Conservation (phyloP, 352 stramenopile genomes). For the Phytophthora idaei region DNA sequence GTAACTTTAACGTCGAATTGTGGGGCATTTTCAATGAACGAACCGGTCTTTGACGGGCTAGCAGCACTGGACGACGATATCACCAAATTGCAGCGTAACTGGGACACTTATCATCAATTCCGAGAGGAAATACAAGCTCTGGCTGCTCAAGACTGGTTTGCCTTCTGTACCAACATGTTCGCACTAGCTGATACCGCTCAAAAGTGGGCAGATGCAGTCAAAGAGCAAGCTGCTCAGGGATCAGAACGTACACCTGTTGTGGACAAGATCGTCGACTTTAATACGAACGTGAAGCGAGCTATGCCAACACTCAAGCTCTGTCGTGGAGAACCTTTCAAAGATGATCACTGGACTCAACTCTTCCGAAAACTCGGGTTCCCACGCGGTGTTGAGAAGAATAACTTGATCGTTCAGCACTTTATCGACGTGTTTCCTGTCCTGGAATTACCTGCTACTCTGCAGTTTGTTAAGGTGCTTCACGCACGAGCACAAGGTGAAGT, state of each 20-base stretch:
- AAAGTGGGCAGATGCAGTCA: slow-evolving; percentile 91
- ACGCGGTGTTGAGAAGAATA: slow-evolving; percentile 84
- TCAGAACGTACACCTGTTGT: slow-evolving; percentile 68
- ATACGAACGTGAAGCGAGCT: slow-evolving; percentile 84
- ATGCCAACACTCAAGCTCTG: slow-evolving; percentile 95
- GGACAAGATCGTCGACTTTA: slow-evolving; percentile 81
- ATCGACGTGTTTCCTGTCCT: slow-evolving; percentile 76
- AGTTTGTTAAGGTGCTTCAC: slow-evolving; percentile 95
- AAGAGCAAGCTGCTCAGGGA: slow-evolving; percentile 51
- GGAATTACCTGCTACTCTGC: slow-evolving; percentile 81
- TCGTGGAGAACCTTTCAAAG: slow-evolving; percentile 94
- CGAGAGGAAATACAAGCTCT: slow-evolving; percentile 75
- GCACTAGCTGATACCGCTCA: slow-evolving; percentile 90
- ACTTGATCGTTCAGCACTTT: slow-evolving; percentile 93
- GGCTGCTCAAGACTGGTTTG: slow-evolving; percentile 91
- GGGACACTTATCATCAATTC: slow-evolving; percentile 91
- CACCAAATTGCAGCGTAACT: slow-evolving; percentile 66
- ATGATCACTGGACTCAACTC: slow-evolving; percentile 95
- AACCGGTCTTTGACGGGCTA: slow-evolving; percentile 86
- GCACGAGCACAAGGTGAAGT: slow-evolving; percentile 92
- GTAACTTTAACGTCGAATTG: slow-evolving; percentile 83
- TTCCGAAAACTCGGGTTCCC: slow-evolving; percentile 93
- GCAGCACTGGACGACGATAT: slow-evolving; percentile 81
- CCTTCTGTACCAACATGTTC: slow-evolving; percentile 94
- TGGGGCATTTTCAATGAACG: slow-evolving; percentile 85